Evolutionary conservation across 2,329 filamentous ascomycete genomes (phyloP), one percentile per base, ranked within the genome.

Genomic region (Cladophialophora bantiana): DNA sequence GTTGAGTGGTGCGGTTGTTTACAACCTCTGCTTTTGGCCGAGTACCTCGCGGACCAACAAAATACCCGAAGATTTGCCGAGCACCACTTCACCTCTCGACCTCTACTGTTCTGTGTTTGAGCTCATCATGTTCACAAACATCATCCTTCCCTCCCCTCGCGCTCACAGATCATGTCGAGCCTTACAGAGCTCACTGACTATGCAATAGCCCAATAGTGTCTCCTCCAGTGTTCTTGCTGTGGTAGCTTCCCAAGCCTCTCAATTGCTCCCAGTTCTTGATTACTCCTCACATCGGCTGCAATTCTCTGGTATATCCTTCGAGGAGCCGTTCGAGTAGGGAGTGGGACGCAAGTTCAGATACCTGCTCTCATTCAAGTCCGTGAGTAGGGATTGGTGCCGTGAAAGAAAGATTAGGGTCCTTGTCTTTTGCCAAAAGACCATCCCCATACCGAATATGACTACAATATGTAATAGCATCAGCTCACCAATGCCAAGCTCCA

Each of bases 21-120:
- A 35, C 42, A 57, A n/a, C 34, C 54, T 18, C 54, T 52, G 62
- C 34, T 57, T 64, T 57, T 35, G 45, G 48, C 48, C 3, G 13
- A 12, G 32, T 3, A 4, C 32, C 26, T 26, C 26, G 26, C 26
- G 3, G 15, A 13, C 31, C n/a, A n/a, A 20, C 42, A n/a, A 20
- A 53, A 31, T 12, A 5, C 13, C 59, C 59, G 59, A 61, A 18
- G 48, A 26, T 62, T 7, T 26, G 15, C 48, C 59, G 48, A 52
- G 0, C 13, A 7, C 18, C 9, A 12, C 57, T 38, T 34, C 42
- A 40, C 34, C 20, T 26, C 32, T 34, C n/a, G 52, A 26, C 45
- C 18, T 36, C 58, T 7, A 40, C 18, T 31, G 26, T 2, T 26
- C 2, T 26, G 26, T 26, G 26, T 26, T 26, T 3, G 26, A 26